Percentiles rank a stretch among this genome's conserved stretches.
These are phyloP conservation scores for Penicillium sp. DNA, from an alignment of 2,329 filamentous ascomycete genomes.

Conservation along the genomic window DNA sequence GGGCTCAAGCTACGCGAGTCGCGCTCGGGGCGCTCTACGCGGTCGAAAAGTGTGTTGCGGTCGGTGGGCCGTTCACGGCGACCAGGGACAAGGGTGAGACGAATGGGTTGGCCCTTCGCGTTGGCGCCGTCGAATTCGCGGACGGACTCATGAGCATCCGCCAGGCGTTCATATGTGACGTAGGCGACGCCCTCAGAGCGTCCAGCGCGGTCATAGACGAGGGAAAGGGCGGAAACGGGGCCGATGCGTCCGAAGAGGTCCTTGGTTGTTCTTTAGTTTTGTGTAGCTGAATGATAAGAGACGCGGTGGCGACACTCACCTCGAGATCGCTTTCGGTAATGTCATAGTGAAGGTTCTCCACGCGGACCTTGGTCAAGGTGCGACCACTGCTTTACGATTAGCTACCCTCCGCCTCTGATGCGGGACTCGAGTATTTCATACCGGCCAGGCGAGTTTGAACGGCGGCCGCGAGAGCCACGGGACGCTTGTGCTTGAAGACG, in stretches of 20 bases:
- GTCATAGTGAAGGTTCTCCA: constrained; percentile 92
- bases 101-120: constrained; percentile 84
- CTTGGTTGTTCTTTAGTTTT: constrained; percentile 46
- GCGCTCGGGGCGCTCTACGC: constrained; percentile 53
- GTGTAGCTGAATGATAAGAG: not conserved
- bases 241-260: constrained; percentile 81
- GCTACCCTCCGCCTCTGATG: not conserved
- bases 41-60: constrained; percentile 65
- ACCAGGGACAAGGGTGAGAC: constrained; percentile 65
- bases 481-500: constrained; percentile 41
- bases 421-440: constrained; percentile 24
- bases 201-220: constrained; percentile 84
- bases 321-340: constrained; percentile 80
- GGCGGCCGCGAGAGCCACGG: constrained; percentile 47
- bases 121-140: constrained; percentile 86
- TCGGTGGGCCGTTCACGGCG: constrained; percentile 40
- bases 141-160: constrained; percentile 74
- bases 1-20: constrained; percentile 47
- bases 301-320: constrained; percentile 50
- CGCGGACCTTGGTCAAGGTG: constrained; percentile 70
- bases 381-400: constrained; percentile 47
- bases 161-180: constrained; percentile 72
- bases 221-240: constrained; percentile 65
- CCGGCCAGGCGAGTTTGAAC: constrained; percentile 39
- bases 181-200: constrained; percentile 83